A percentile compares a stretch with the other conserved stretches of the same genome.
These are phyloP conservation scores for Barnettozyma botsteinii DNA, from an alignment of 805 yeast species.

Conservation along the genomic window DNA sequence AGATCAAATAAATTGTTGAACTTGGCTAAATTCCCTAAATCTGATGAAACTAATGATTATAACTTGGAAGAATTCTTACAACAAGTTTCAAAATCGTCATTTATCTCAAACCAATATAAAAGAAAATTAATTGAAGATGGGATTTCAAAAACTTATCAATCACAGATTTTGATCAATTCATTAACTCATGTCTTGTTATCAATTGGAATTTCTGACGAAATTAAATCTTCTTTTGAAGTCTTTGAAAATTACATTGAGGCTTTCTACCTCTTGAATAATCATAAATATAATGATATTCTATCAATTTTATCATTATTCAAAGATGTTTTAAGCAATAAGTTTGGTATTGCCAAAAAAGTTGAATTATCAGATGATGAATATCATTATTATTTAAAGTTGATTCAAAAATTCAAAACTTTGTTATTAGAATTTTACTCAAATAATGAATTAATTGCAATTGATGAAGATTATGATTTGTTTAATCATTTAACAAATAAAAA, in stretches of 20 bases:
- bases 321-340: conserved; percentile 9
- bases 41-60: conserved; percentile 30
- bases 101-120: conserved; percentile 15
- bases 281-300: conserved; percentile 33
- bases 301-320: conserved; percentile 19
- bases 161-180: conserved; percentile 28
- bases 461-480: neutral
- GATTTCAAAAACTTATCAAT: conserved; percentile 42
- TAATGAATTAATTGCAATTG: conserved; percentile 7
- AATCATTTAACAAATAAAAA: neutral
- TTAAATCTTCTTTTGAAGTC: conserved; percentile 33
- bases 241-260: conserved; percentile 36
- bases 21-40: conserved; percentile 37
- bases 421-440: conserved; percentile 11
- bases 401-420: conserved; percentile 9
- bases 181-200: conserved; percentile 31
- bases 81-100: conserved; percentile 17
- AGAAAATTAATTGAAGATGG: conserved; percentile 28
- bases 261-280: conserved; percentile 30
- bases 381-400: conserved; percentile 8
- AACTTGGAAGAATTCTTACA: conserved; percentile 30
- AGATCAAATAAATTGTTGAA: conserved; percentile 18
- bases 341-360: neutral
- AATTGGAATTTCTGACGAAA: conserved; percentile 18
- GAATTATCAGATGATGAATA: conserved; percentile 11